Base-by-base conservation (phyloP, 2,329 filamentous ascomycete species). In the Colletotrichum melonis region DNA sequence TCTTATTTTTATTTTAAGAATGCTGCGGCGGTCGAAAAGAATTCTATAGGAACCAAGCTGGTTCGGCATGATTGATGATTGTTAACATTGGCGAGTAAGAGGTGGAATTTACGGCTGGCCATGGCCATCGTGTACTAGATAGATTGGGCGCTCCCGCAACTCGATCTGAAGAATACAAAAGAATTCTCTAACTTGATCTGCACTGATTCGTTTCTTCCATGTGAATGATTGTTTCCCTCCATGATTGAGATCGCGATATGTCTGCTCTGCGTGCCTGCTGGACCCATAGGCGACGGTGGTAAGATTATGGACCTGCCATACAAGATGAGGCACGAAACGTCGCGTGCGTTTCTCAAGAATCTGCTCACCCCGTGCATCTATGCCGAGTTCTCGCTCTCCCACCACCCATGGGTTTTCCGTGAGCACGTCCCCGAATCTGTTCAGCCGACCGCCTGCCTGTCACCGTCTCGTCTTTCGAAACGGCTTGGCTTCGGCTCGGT, bases 51-150 rank as follows among this genome's bases (percentile, higher is more conserved):
- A 65, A 67, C 67, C 67, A 55, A 32, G 67, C 30, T 19, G 72
- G 72, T 74, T 72, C 49, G 38, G 58, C 72, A 74, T 67, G 72
- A 74, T 67, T 74, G 68, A 74, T 63, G 68, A 72, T 63, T 49
- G 57, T 73, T 66, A 46, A 52, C 52, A 72, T 67, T 63, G 57
- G 57, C 63, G 63, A 72, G 63, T 26, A 72, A 67, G 62, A 72
- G 54, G 38, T 14, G 38, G 67, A 38, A 63, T 63, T 63, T 49
- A 67, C 57, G 54, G 38, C 32, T 46, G 24, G 68, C 49, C 42
- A 46, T 35, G 24, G 52, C 57, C 68, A 55, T 54, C 52, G 63
- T 67, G 68, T 72, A 67, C 54, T 72, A 72, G 72, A 74, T 55
- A 67, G 72, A 58, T 72, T 72, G 63, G 57, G 72, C 32, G 56